Percentiles rank a stretch among this genome's conserved stretches.
phyloP scores from a whole-genome alignment of 108 stramenopile species.

The Cyclotella sp. region DNA sequence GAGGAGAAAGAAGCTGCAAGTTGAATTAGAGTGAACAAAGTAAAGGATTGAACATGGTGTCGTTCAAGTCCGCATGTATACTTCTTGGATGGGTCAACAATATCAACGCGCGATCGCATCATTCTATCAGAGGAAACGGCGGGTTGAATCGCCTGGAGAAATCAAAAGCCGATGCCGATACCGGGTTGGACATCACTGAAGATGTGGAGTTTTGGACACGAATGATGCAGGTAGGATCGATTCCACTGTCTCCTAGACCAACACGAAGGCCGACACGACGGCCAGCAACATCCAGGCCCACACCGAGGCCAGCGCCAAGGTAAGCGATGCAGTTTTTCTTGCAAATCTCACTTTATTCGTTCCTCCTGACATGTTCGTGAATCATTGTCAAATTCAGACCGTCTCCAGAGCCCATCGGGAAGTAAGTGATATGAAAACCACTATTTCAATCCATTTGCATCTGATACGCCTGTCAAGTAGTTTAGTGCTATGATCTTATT shows the following conservation, averaged over 20 bases:
- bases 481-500: not conserved
- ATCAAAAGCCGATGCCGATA: not conserved
- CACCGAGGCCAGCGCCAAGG: not conserved
- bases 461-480: not conserved
- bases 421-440: not conserved
- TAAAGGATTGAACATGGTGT: not conserved
- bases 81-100: not conserved
- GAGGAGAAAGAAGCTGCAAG: not conserved
- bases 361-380: not conserved
- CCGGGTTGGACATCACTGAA: constrained; percentile 18
- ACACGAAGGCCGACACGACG: not conserved
- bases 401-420: not conserved
- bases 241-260: constrained; percentile 6
- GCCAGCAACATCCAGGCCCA: not conserved
- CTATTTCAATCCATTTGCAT: not conserved
- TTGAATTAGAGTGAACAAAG: not conserved
- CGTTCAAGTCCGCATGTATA: not conserved
- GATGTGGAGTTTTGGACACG: constrained; percentile 40
- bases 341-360: not conserved
- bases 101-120: not conserved
- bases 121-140: constrained; percentile 1
- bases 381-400: not conserved
- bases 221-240: constrained; percentile 23
- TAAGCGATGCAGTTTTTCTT: not conserved
- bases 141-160: not conserved